Evolutionary conservation across 257 asterid species (phyloP).

Genomic region (Solanum virginianum): DNA sequence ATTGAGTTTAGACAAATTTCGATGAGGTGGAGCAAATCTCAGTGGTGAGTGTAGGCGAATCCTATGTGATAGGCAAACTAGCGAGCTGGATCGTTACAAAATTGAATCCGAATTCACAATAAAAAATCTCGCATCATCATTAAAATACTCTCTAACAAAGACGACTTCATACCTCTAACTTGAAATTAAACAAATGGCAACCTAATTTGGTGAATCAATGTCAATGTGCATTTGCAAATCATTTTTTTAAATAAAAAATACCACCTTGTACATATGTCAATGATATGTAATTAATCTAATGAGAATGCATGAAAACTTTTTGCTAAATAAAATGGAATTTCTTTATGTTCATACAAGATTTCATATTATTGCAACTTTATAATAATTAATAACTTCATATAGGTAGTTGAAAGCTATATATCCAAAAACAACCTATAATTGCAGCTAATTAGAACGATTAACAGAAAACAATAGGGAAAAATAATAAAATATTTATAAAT

Average conservation of each 20-base stretch:
- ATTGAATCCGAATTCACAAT: not conserved
- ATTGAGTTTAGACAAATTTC: too few relatives aligned
- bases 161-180: accelerated
- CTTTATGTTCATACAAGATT: not conserved
- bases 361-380: not conserved
- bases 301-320: not conserved
- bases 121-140: not conserved
- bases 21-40: too few relatives aligned
- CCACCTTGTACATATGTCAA: not conserved
- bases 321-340: not conserved
- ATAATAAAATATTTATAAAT: not conserved
- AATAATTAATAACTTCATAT: not conserved
- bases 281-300: not conserved
- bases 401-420: conserved; percentile 3
- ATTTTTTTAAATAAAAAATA: not conserved
- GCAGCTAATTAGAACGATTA: not conserved
- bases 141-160: not conserved
- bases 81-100: too few relatives aligned
- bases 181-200: not conserved
- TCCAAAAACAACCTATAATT: conserved; percentile 2
- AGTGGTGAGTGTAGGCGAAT: too few relatives aligned
- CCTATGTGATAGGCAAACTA: too few relatives aligned
- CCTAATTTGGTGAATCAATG: not conserved
- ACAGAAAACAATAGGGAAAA: not conserved
- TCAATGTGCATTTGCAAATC: not conserved